Base-by-base conservation (phyloP, 2,329 filamentous ascomycete genomes). In the Alternaria dauci region DNA sequence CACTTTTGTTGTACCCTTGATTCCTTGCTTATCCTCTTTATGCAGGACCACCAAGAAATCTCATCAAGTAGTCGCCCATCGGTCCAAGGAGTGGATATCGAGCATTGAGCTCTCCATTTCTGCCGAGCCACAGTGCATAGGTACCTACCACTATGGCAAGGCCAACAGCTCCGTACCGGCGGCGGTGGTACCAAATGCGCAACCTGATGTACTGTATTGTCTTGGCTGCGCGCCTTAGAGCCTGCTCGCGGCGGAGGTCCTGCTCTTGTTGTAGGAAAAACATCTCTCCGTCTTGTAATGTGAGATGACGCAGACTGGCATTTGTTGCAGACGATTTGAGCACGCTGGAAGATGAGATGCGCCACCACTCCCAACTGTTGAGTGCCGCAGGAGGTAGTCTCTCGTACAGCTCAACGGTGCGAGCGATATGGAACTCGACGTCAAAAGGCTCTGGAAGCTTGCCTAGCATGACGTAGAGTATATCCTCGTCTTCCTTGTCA, bases 401-500 rank as follows among this genome's bases (percentile, higher is more conserved):
- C 7, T 84, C 77, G 76, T 90, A 91, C 1, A 98, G 84, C 28
- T 75, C 74, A 3, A 87, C 83, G 0, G 94, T 88, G 52, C 85
- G 83, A 18, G 82, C 75, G 63, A 99, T 90, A 53, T 97, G 85
- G 8, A 82, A 82, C 67, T 99, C 94, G 25, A 99, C 82, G 73
- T 96, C 87, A 58, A 97, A 87, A 18, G 90, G 89, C 52, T 88
- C 86, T 0, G 95, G 95, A 7, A 99, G 85, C 78, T 95, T 97
- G 42, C 92, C 92, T 12, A 99, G 86, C 36, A 92, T 89, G 61
- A 90, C 91, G 76, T 97, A 93, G 25, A 99, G 86, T 87, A 99
- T 96, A 72, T 98, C 94, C 7, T 92, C 90, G 36, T 78, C 76
- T 67, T 96, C 91, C 20, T 84, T 79, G 1, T 90, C 87, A n/a